Base-by-base conservation (phyloP, 2,329 filamentous ascomycete species). In the Alternaria consortialis region DNA sequence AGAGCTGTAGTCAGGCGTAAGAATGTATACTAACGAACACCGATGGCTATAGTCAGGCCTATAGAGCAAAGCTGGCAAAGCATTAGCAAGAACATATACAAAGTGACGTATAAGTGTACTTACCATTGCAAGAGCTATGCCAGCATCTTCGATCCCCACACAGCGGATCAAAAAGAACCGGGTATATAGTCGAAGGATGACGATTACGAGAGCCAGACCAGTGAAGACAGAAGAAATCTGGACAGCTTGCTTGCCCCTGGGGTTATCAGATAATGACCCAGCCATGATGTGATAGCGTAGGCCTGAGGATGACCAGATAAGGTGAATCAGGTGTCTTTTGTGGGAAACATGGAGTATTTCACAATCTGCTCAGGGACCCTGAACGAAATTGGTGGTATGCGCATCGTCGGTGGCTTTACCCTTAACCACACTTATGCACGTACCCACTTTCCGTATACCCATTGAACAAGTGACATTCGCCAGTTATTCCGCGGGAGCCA, bases 131-230 rank as follows among this genome's bases (percentile, higher is more conserved):
- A 69, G 47, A 23, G 64, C 42, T 52, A 76, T 69, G 43, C 71
- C 62, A 52, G 71, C 69, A 29, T 77, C 74, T 42, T 76, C 74
- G n/a, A 73, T 55, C 6, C 73, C 71, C 3, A 66, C 55, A 53
- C 66, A 66, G 9, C 69, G 70, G n/a, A 77, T 69, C 12, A 77
- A 50, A 25, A 68, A 74, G 47, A 74, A 63, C 9, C 74, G 72
- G 31, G 74, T 74, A 36, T 75, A 77, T 7, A 76, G 32, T 8
- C 74, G 70, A 8, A 77, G 58, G 5, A 50, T 17, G n/a, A 75
- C 71, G 37, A 63, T 52, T 15, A 73, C 13, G 17, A 57, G 39
- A 13, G 74, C 73, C 8, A 76, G 39, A n/a, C 51, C 60, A n/a
- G 69, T 74, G 58, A 77, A 76, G 0, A 65, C 65, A n/a, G 64